Evolutionary conservation across 441 rosid genomes (phyloP), one percentile per base, ranked within the genome.

Genomic region (Francoa sonchifolia): DNA sequence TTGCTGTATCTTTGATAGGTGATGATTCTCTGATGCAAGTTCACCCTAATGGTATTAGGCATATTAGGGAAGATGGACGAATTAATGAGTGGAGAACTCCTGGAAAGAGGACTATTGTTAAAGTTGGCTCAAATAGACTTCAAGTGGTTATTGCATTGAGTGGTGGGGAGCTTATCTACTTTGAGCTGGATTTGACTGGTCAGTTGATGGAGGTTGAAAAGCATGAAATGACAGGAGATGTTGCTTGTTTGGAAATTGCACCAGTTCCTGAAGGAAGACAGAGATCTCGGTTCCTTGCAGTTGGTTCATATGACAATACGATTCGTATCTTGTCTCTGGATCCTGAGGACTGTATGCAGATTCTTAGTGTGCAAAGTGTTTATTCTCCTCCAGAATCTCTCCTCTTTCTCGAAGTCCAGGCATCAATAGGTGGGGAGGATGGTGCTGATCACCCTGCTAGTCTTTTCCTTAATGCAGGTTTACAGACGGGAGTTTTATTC

Each of bases 231-330:
- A 69, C 94, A 30, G 95, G 95, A 43, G 97, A 85, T 59, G 95
- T 89, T 55, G 97, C 97, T 28, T 89, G 95, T 65, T 60, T 89
- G 59, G 95, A 81, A 68, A 89, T 89, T 54, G 95, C 97, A 26
- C 88, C 97, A 19, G 97, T 89, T 54, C 97, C 97, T 40, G 97
- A 89, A 85, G 97, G 97, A 49, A 89, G 97, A 57, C 83, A 79
- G 33, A 89, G 97, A 62, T 89, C 97, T 9, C 82, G 94, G 9
- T 89, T 89, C 47, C 97, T 89, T 60, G 97, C 94, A 5, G 97
- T 89, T 29, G 95, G 97, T 47, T 84, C 97, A 15, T 89, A 77
- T 52, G 97, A 89, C 68, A 79, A 84, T 47, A 81, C 95, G 16
- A 70, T 89, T 31, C 95, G 97, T 15, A 68, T 89, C 54, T 60